Percentiles rank a stretch among this genome's conserved stretches.
Conservation (phyloP, 345 rosid species). For the Chamaenerion angustifolium region DNA sequence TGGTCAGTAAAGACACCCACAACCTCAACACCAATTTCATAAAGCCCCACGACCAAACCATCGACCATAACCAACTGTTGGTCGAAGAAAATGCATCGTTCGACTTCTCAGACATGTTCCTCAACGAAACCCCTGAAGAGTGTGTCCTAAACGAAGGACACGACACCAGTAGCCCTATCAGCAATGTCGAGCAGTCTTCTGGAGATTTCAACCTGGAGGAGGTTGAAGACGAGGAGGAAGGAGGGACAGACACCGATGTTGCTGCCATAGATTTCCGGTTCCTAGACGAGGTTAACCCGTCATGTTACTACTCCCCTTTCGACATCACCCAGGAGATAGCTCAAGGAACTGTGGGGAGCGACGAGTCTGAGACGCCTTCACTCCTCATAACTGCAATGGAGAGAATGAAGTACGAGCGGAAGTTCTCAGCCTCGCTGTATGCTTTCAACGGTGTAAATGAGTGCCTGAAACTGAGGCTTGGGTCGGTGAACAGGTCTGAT, state of each 20-base stretch:
- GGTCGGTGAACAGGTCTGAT: conserved; percentile 11
- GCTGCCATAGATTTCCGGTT: conserved; percentile 30
- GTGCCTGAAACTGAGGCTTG: conserved; percentile 32
- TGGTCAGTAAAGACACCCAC: too few species aligned
- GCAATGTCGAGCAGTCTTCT: background rate
- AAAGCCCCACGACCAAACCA: background rate
- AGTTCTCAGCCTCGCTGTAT: conserved; percentile 50
- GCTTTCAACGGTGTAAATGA: conserved; percentile 51
- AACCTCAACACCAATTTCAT: too few species aligned
- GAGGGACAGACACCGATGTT: conserved; percentile 1
- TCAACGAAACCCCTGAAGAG: background rate
- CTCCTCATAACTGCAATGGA: conserved; percentile 38
- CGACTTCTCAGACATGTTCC: background rate
- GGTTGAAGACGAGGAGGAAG: conserved; percentile 17
- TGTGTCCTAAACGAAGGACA: background rate
- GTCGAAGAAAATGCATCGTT: too few species aligned
- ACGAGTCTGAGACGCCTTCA: conserved; percentile 20
- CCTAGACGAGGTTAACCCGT: conserved; percentile 21
- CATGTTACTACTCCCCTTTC: conserved; percentile 32
- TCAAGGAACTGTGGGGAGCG: too few species aligned
- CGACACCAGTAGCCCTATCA: too few species aligned
- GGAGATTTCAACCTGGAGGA: conserved; percentile 10
- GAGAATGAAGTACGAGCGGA: conserved; percentile 46
- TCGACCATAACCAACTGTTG: background rate
- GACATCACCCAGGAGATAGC: conserved; percentile 39